Evolutionary conservation across 129 eudicot genomes (phyloP), one percentile per base, ranked within the genome.

Genomic region (Rutidosis leptorrhynchoides): DNA sequence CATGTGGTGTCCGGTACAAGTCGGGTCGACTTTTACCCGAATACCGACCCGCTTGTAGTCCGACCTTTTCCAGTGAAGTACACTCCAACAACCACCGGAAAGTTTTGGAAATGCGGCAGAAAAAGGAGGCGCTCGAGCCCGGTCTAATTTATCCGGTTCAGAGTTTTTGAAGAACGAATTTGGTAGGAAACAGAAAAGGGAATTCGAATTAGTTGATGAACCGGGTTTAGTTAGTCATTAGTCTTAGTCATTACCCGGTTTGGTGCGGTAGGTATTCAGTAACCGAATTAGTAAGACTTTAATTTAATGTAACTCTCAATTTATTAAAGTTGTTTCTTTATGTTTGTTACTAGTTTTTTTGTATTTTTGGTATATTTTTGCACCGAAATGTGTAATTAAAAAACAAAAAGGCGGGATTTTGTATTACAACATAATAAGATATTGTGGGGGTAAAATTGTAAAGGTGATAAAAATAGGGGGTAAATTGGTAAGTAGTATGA

Each of bases 21-120:
- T 93, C 99, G 62, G 99, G 99, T 48, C 92, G 99, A 59, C 85
- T 93, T 0, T 54, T 93, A 29, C 99, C 99, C 14, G 99, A 93
- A 46, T 93, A 93, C 64, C 72, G 99, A 26, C 99, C 99, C 21
- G 99, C 99, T 0, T 84, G 95, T 27, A 93, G 99, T 74, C 99
- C 99, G 54, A 89, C 95, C 0, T 94, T 86, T 51, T 81, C 90
- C 7, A 81, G 77, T 67, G 80, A 94, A 61, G 71, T 83, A 10
- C 99, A 94, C 81, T 94, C 99, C 0, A 94, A 94, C 64, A 89
- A 83, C 65, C 99, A 94, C 76, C 78, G 99, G 80, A 94, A 89
- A 77, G 99, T 94, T 42, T 51, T 94, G 83, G 99, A 94, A 80
- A 87, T 94, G 88, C 84, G 97, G 72, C 85, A 85, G 76, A 85